phyloP scores from a whole-genome alignment of 73 alveolate genomes.

The Tetrahymena borealis region DNA sequence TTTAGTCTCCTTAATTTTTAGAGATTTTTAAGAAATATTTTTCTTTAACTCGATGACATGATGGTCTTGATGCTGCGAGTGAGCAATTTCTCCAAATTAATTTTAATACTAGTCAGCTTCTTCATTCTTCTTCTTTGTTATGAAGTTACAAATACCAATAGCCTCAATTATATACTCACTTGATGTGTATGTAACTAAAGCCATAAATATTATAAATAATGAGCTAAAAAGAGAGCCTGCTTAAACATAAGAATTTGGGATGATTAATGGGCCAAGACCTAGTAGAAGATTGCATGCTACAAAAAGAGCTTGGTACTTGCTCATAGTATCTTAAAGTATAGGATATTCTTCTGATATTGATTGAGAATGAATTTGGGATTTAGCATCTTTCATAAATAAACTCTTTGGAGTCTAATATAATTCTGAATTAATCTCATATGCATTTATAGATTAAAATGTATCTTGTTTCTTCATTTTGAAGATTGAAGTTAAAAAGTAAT shows the following conservation, averaged over 20 bases:
- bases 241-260: neutral
- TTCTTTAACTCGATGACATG: no score
- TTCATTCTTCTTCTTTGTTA: neutral
- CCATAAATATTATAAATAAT: neutral
- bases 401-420: neutral
- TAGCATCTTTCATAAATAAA: neutral
- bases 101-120: neutral
- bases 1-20: neutral
- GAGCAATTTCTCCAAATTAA: neutral
- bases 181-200: neutral
- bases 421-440: neutral
- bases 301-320: neutral
- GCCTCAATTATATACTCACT: neutral
- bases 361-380: neutral
- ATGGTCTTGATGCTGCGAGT: no score
- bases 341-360: neutral
- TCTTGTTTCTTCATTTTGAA: neutral
- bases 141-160: neutral
- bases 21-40: no score
- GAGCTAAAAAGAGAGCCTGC: neutral
- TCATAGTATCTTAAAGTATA: neutral
- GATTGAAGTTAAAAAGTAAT: no score
- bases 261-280: neutral
- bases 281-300: neutral
- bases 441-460: neutral